Percentiles rank a stretch among this genome's conserved stretches.
Evolutionary conservation across 257 asterid genomes (phyloP).

Genomic region (Dorcoceras hygrometricum): DNA sequence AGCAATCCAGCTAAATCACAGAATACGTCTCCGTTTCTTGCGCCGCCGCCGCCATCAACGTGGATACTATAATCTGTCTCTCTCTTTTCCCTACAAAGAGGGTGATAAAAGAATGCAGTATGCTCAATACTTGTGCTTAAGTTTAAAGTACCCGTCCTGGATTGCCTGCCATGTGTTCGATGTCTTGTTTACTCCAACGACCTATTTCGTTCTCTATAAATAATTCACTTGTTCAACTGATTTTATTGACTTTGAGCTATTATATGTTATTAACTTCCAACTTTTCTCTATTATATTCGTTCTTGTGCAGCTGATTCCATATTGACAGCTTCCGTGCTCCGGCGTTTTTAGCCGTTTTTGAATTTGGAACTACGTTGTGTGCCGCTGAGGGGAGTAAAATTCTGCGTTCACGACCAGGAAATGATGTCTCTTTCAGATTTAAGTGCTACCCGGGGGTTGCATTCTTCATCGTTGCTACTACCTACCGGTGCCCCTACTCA

Average conservation of each 20-base stretch:
- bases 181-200: conserved; percentile 23
- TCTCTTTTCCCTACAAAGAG: no score
- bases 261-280: not conserved
- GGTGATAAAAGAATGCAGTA: no score
- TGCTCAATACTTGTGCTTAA: no score
- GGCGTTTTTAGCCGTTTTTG: conserved; percentile 4
- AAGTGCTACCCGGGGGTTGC: conserved; percentile 21
- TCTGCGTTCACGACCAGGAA: conserved; percentile 22
- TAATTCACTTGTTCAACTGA: conserved; percentile 7
- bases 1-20: no score
- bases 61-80: no score
- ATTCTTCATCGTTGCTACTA: conserved; percentile 30
- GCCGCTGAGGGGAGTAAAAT: conserved; percentile 18
- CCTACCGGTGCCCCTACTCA: conserved; percentile 19
- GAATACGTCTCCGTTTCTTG: no score
- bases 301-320: not conserved
- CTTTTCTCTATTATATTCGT: no score
- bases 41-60: no score
- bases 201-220: conserved; percentile 5
- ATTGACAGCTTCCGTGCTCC: not conserved
- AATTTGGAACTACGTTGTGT: not conserved
- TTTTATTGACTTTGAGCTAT: not conserved
- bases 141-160: not conserved
- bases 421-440: conserved; percentile 35
- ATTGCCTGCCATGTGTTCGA: conserved; percentile 41